Conservation (phyloP, 2,329 filamentous ascomycete genomes). For the Paecilomyces sp. region DNA sequence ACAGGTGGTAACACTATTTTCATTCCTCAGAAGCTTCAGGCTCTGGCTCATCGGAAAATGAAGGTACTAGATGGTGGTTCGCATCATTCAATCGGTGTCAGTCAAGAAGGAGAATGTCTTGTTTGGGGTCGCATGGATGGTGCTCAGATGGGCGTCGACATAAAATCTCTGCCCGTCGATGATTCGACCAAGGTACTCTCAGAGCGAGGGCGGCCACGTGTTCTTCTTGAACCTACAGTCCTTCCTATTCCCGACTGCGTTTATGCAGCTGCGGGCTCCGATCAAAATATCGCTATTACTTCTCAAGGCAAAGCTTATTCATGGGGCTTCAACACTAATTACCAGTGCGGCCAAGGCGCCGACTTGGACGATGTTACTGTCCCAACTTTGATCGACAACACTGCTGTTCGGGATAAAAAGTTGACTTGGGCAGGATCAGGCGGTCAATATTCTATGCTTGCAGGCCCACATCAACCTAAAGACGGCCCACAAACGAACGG, state of each 20-base stretch:
- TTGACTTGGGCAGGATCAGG: constrained; percentile 10
- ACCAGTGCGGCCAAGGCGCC: constrained; percentile 7
- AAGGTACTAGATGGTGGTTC: constrained; percentile 54
- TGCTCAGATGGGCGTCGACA: constrained; percentile 32
- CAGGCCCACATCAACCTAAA: background rate
- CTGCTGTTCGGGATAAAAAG: constrained; percentile 7
- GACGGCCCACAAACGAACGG: background rate
- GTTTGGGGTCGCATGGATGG: constrained; percentile 55
- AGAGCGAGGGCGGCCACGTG: constrained; percentile 5
- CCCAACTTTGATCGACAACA: constrained; percentile 6
- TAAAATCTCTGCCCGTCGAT: background rate
- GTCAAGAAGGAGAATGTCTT: constrained; percentile 49
- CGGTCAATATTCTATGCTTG: constrained; percentile 4
- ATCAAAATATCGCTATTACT: constrained; percentile 9
- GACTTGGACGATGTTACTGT: constrained; percentile 5
- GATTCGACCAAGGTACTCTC: constrained; percentile 2
- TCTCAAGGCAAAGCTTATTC: constrained; percentile 8
- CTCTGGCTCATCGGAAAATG: constrained; percentile 42
- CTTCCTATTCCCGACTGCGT: background rate
- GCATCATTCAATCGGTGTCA: constrained; percentile 63
- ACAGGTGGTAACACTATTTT: constrained; percentile 54
- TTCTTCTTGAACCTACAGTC: constrained; percentile 5
- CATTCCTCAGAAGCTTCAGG: constrained; percentile 53
- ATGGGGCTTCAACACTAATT: constrained; percentile 10
- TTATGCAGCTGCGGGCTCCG: constrained; percentile 7